These are phyloP conservation scores for Vanderwaltozyma polyspora DNA, from an alignment of 805 yeast species.

Conservation along the genomic window DNA sequence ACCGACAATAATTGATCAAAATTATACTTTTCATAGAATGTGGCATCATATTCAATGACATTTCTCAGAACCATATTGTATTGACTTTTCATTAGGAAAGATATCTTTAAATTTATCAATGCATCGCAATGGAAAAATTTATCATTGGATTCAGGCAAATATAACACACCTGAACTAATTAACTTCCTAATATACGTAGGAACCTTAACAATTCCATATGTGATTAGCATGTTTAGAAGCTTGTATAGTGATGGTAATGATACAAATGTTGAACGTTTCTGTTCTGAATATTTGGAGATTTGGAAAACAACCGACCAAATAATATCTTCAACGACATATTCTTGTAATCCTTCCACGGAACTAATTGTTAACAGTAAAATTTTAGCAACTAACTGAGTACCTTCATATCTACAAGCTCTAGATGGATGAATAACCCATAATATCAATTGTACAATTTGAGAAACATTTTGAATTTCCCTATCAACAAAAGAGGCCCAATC, in stretches of 20 bases:
- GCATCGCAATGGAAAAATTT: constrained; percentile 43
- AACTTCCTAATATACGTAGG: constrained; percentile 62
- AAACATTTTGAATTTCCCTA: constrained; percentile 13
- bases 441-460: constrained; percentile 21
- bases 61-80: constrained; percentile 44
- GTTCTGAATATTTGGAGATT: constrained; percentile 27
- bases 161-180: constrained; percentile 79
- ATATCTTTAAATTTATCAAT: constrained; percentile 47
- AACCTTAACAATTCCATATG: constrained; percentile 35
- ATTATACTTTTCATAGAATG: constrained; percentile 25
- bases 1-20: constrained; percentile 24
- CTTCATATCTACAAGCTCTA: constrained; percentile 20
- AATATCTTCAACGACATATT: constrained; percentile 28
- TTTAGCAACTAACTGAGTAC: constrained; percentile 22
- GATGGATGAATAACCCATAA: constrained; percentile 27
- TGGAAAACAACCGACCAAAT: constrained; percentile 29
- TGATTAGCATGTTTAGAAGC: constrained; percentile 32
- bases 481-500: constrained; percentile 26
- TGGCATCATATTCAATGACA: constrained; percentile 33
- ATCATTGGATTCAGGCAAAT: constrained; percentile 42
- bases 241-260: constrained; percentile 32
- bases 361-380: constrained; percentile 21
- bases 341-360: constrained; percentile 16
- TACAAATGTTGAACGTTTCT: constrained; percentile 10
- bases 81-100: constrained; percentile 39